Conservation (phyloP, 192 early-diverging fungal genomes). For the Backusella liffmaniae region DNA sequence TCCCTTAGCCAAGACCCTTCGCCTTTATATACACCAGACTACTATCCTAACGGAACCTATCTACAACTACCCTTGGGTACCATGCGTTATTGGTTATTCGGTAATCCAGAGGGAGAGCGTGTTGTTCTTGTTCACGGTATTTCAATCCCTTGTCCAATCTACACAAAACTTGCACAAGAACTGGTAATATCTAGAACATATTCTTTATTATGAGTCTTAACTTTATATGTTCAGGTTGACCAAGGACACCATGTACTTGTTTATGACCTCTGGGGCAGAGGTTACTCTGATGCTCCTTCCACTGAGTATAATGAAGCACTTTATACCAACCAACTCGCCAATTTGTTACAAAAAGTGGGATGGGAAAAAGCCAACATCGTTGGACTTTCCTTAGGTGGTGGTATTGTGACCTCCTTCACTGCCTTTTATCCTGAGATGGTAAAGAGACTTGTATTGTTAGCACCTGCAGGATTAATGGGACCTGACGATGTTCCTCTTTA, state of each 20-base stretch:
- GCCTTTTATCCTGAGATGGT: conserved; percentile 41
- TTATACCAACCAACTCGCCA: conserved; percentile 40
- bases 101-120: conserved; percentile 34
- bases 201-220: not conserved
- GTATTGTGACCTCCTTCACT: conserved; percentile 44
- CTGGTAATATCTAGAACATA: conserved; percentile 15
- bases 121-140: conserved; percentile 50
- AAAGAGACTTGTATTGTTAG: conserved; percentile 38
- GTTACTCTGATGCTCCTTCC: conserved; percentile 45
- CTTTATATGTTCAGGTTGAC: conserved; percentile 27
- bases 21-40: conserved; percentile 29
- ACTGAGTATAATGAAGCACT: conserved; percentile 35
- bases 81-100: conserved; percentile 45
- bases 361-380: conserved; percentile 41
- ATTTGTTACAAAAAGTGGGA: conserved; percentile 44
- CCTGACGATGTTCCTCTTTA: conserved; percentile 16
- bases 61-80: conserved; percentile 37
- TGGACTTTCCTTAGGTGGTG: conserved; percentile 48
- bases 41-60: conserved; percentile 28
- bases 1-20: conserved; percentile 36
- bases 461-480: conserved; percentile 48
- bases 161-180: not conserved
- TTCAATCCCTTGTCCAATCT: conserved; percentile 12
- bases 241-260: conserved; percentile 42
- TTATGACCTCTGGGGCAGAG: conserved; percentile 51